Conservation (phyloP, 345 rosid species). For the Cardamine occulta region DNA sequence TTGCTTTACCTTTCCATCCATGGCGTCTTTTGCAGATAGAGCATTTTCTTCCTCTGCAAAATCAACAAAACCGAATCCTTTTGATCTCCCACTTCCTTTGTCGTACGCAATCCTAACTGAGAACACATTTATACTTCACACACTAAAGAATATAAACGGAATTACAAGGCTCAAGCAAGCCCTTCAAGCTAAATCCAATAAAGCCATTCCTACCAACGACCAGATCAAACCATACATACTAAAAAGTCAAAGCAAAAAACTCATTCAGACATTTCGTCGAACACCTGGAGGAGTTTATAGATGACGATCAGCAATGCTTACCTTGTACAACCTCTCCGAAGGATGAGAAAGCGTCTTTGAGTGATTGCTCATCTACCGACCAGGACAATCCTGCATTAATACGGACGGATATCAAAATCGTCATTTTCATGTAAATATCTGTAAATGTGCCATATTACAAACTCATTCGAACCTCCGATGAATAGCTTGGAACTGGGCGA, state of each 20-base stretch:
- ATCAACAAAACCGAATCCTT: slow-evolving; percentile 90
- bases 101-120: slow-evolving; percentile 77
- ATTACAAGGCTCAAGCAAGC: neutral
- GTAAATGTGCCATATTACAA: neutral
- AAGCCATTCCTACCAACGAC: slow-evolving; percentile 14
- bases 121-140: slow-evolving; percentile 5
- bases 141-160: neutral
- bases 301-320: neutral
- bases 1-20: slow-evolving; percentile 83
- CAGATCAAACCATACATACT: neutral
- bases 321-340: slow-evolving; percentile 76
- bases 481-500: slow-evolving; percentile 62
- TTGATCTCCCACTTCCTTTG: slow-evolving; percentile 77
- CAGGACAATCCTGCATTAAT: slow-evolving; percentile 64
- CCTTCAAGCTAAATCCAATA: neutral
- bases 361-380: slow-evolving; percentile 79
- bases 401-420: neutral
- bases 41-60: slow-evolving; percentile 66
- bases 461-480: slow-evolving; percentile 58
- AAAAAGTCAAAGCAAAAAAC: slow-evolving; percentile 4
- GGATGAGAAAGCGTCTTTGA: slow-evolving; percentile 77
- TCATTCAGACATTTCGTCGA: slow-evolving; percentile 59
- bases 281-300: slow-evolving; percentile 41
- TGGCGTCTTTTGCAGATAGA: slow-evolving; percentile 72
- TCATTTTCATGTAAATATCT: neutral